Percentiles rank a stretch among this genome's conserved stretches.
Evolutionary conservation across 495 filamentous ascomycete genomes (phyloP).

Genomic region (Rhypophila decipiens): DNA sequence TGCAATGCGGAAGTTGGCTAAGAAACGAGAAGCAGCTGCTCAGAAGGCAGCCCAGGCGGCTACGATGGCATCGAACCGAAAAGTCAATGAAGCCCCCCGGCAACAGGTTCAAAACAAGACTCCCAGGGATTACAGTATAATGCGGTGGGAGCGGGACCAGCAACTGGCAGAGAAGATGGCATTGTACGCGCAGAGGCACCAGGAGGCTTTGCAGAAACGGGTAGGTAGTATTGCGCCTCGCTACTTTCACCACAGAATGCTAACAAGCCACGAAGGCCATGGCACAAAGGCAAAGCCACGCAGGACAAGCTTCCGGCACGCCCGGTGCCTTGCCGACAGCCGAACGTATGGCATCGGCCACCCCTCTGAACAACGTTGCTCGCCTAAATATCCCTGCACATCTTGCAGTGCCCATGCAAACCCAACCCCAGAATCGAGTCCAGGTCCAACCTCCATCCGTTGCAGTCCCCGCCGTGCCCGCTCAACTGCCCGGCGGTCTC

Average conservation of each 20-base stretch:
- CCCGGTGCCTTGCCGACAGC: slow-evolving; percentile 31
- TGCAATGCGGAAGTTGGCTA: slow-evolving; percentile 89
- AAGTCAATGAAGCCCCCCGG: slow-evolving; percentile 61
- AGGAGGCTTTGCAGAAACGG: slow-evolving; percentile 43
- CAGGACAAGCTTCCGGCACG: slow-evolving; percentile 35
- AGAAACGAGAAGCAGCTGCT: slow-evolving; percentile 76
- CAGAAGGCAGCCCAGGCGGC: slow-evolving; percentile 84
- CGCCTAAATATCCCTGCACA: slow-evolving; percentile 32
- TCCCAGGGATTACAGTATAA: slow-evolving; percentile 79
- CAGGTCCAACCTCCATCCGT: slow-evolving; percentile 38
- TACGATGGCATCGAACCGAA: slow-evolving; percentile 61
- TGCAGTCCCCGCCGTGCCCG: slow-evolving; percentile 29
- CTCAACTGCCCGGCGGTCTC: slow-evolving; percentile 39
- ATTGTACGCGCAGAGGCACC: slow-evolving; percentile 57
- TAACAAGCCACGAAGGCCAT: too few relatives aligned
- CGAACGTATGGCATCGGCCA: slow-evolving; percentile 33
- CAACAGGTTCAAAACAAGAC: slow-evolving; percentile 52
- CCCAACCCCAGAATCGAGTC: slow-evolving; percentile 27
- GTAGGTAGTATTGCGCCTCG: slow-evolving; percentile 35
- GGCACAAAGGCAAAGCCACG: slow-evolving; percentile 31
- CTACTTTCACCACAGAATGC: background rate
- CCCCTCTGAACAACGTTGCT: slow-evolving; percentile 27
- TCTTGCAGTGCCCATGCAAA: slow-evolving; percentile 28
- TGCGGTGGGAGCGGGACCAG: slow-evolving; percentile 79
- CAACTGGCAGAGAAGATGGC: slow-evolving; percentile 69